Evolutionary conservation across 1,284 basidiomycete species (phyloP).

Genomic region (Boletus holoroseus): DNA sequence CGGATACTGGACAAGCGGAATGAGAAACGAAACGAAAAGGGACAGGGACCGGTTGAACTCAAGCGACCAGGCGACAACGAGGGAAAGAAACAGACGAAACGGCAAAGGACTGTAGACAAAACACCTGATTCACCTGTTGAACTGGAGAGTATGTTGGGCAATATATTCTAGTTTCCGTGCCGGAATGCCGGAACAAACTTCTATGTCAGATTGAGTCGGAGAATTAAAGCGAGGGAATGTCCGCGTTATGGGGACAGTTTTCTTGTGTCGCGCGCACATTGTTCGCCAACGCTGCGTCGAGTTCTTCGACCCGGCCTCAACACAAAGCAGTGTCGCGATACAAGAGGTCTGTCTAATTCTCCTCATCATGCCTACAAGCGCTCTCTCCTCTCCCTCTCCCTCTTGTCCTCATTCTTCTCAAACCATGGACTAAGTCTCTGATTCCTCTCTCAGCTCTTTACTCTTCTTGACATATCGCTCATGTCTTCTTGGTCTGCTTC

Average conservation of each 20-base stretch:
- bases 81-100: slow-evolving; percentile 24
- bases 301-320: slow-evolving; percentile 51
- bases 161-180: slow-evolving; percentile 43
- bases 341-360: slow-evolving; percentile 79
- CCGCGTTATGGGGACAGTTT: slow-evolving; percentile 16
- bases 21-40: slow-evolving; percentile 60
- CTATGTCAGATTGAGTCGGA: slow-evolving; percentile 40
- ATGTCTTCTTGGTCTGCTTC: slow-evolving; percentile 60
- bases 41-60: slow-evolving; percentile 37
- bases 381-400: slow-evolving; percentile 48
- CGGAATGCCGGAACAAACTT: slow-evolving; percentile 20
- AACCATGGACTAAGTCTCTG: slow-evolving; percentile 59
- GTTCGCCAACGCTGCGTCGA: slow-evolving; percentile 51
- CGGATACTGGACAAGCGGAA: slow-evolving; percentile 85
- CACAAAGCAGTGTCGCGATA: slow-evolving; percentile 54
- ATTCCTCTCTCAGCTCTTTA: slow-evolving; percentile 60
- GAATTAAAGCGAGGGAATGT: slow-evolving; percentile 36
- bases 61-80: slow-evolving; percentile 29
- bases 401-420: slow-evolving; percentile 67
- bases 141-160: slow-evolving; percentile 49
- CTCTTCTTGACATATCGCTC: slow-evolving; percentile 51
- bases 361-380: slow-evolving; percentile 65
- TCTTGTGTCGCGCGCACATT: slow-evolving; percentile 65
- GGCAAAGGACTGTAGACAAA: slow-evolving; percentile 15
- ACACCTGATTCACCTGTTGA: slow-evolving; percentile 23